Evolutionary conservation across 2,329 filamentous ascomycete genomes (phyloP).

Genomic region (Colletotrichum paranaense): DNA sequence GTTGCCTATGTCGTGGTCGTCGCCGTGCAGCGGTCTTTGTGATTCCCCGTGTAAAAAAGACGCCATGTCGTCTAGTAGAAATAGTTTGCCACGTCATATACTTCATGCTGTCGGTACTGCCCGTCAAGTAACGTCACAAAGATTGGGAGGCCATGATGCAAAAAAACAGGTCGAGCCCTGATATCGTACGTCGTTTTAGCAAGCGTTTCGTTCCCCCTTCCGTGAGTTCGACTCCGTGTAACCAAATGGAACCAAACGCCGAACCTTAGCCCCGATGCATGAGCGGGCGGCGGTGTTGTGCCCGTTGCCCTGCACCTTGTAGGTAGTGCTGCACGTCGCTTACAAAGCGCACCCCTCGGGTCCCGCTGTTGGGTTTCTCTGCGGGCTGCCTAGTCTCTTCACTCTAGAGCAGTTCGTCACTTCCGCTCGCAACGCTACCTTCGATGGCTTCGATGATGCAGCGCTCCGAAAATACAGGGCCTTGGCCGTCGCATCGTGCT

Average conservation of each 20-base stretch:
- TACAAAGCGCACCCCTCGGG: constrained; percentile 19
- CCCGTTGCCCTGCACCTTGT: not conserved
- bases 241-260: constrained; percentile 22
- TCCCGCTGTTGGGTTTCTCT: not conserved
- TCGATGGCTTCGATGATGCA: constrained; percentile 80
- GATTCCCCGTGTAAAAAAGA: constrained; percentile 19
- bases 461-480: constrained; percentile 86
- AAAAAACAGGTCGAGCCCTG: not conserved
- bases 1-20: not conserved
- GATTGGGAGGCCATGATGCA: constrained; percentile 12
- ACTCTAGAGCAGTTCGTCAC: constrained; percentile 74
- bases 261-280: constrained; percentile 19
- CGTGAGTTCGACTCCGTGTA: constrained; percentile 28
- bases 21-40: not conserved
- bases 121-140: constrained; percentile 14
- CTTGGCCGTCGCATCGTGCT: constrained; percentile 86
- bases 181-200: constrained; percentile 20
- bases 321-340: constrained; percentile 20
- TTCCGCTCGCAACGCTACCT: constrained; percentile 79
- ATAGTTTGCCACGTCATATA: constrained; percentile 19
- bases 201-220: constrained; percentile 20
- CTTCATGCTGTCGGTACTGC: constrained; percentile 1
- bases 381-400: too few species aligned
- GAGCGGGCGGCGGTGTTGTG: not conserved
- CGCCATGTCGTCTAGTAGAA: constrained; percentile 23